These are phyloP conservation scores for Malbranchea zuffiana DNA, from an alignment of 2,329 filamentous ascomycete species.

Conservation along the genomic window DNA sequence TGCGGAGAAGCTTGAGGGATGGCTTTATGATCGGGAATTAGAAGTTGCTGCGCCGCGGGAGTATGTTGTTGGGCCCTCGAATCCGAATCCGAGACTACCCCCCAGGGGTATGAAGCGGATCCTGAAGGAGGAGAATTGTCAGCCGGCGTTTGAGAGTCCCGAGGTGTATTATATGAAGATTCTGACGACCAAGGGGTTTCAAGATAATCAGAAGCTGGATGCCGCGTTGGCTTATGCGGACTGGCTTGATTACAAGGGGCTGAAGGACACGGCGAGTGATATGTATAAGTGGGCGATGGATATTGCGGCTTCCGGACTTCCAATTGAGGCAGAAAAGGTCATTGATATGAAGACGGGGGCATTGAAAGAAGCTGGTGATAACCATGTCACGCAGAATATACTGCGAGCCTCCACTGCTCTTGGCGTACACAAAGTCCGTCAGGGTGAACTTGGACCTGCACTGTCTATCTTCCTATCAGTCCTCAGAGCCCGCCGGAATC, in stretches of 20 bases:
- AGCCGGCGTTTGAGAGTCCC: conserved; percentile 55
- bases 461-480: conserved; percentile 79
- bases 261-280: conserved; percentile 53
- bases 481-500: conserved; percentile 59
- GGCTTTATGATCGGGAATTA: conserved; percentile 58
- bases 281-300: conserved; percentile 68
- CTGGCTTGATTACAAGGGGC: conserved; percentile 69
- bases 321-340: conserved; percentile 34
- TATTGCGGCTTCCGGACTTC: conserved; percentile 52
- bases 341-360: conserved; percentile 54
- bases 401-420: conserved; percentile 64
- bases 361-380: conserved; percentile 47
- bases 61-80: conserved; percentile 69
- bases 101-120: conserved; percentile 42
- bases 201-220: conserved; percentile 64
- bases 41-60: conserved; percentile 59
- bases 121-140: conserved; percentile 65
- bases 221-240: conserved; percentile 74
- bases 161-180: conserved; percentile 74
- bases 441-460: conserved; percentile 54
- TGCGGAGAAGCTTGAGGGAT: conserved; percentile 72
- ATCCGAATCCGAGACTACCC: conserved; percentile 65
- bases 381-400: conserved; percentile 58
- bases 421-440: conserved; percentile 64
- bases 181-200: conserved; percentile 68